phyloP scores from a whole-genome alignment of 441 rosid genomes.

The Populus hybrid region DNA sequence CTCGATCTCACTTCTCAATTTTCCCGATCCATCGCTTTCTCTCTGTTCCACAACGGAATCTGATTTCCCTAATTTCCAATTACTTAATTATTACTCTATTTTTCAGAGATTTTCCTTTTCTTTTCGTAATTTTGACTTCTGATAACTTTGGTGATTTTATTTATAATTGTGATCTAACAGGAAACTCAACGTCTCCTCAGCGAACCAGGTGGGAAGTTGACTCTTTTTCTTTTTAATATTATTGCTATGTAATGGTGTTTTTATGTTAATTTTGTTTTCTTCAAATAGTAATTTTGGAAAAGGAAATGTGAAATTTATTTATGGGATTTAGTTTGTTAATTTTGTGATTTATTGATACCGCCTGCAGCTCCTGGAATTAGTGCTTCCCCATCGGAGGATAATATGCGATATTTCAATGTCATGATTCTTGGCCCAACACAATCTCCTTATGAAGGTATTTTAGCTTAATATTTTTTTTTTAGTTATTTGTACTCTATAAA shows the following conservation, averaged over 20 bases:
- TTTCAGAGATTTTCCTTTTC: too few relatives aligned
- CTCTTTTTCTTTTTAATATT: not conserved
- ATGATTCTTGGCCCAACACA: slow-evolving; percentile 99
- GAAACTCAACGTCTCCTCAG: slow-evolving; percentile 98
- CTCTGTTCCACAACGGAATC: not conserved
- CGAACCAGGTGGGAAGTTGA: slow-evolving; percentile 66
- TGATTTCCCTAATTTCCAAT: not conserved
- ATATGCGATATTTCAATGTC: slow-evolving; percentile 92
- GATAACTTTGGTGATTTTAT: too few relatives aligned
- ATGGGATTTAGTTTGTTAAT: not conserved
- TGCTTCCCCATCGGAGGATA: slow-evolving; percentile 96
- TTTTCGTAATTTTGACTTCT: not conserved
- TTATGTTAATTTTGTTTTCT: not conserved
- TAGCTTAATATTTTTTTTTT: not conserved
- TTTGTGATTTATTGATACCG: slow-evolving; percentile 5
- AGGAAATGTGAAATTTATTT: not conserved
- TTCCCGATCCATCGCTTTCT: slow-evolving; percentile 14
- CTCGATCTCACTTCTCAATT: too few relatives aligned
- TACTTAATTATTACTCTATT: not conserved
- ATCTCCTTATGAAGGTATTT: slow-evolving; percentile 92
- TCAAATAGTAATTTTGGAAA: not conserved
- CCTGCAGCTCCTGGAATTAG: slow-evolving; percentile 88
- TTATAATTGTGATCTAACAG: slow-evolving; percentile 39
- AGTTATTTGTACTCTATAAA: too few relatives aligned
- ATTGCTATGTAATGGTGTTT: not conserved